Conservation (phyloP, 257 asterid species). For the Solanum etuberosum region DNA sequence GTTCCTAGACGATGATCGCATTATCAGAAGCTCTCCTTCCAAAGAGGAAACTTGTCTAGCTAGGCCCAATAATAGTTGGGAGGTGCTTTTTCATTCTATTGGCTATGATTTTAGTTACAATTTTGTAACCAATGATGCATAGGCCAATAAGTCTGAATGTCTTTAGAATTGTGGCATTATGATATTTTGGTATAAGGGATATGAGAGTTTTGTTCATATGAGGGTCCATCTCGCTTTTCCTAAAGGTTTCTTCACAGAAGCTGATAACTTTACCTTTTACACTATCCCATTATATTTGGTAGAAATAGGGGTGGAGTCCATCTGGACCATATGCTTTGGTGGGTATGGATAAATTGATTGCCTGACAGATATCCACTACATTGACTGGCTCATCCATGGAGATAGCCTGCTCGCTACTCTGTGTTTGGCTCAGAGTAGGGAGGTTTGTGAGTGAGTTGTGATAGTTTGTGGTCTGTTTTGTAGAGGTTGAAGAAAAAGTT, state of each 20-base stretch:
- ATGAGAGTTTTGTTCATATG: too few relatives aligned
- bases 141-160: not conserved
- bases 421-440: not conserved
- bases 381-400: not conserved
- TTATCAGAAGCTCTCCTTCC: not conserved
- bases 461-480: not conserved
- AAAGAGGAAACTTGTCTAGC: not conserved
- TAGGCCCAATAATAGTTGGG: not conserved
- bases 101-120: not conserved
- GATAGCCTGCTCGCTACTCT: too few relatives aligned
- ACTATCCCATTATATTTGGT: not conserved
- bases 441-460: not conserved
- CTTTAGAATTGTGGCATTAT: not conserved
- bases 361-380: not conserved
- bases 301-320: not conserved
- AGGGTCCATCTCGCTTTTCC: not conserved
- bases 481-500: too few relatives aligned
- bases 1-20: not conserved
- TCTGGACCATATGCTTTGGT: not conserved
- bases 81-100: not conserved
- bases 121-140: not conserved
- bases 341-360: not conserved
- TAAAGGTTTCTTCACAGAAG: too few relatives aligned
- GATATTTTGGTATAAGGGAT: not conserved
- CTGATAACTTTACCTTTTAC: not conserved